A percentile compares a stretch with the other conserved stretches of the same genome.
phyloP scores from a whole-genome alignment of 176 grass and related monocot genomes.

The Hsuehochloa calcarea region DNA sequence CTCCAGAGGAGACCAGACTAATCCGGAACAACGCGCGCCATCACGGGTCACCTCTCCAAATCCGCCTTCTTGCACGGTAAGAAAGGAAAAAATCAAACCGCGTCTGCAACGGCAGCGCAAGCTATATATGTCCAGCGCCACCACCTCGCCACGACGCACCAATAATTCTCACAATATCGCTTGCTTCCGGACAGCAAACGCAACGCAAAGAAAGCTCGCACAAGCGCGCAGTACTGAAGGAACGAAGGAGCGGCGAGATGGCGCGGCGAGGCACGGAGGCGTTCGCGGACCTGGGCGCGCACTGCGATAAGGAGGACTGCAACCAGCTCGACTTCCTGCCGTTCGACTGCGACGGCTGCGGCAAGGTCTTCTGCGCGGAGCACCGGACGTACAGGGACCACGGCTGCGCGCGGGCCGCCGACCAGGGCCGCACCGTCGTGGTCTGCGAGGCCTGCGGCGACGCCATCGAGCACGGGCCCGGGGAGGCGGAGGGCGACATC shows the following conservation, averaged over 20 bases:
- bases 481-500: constrained; percentile 18
- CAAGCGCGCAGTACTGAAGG: background rate
- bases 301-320: constrained; percentile 70
- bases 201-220: background rate
- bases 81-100: background rate
- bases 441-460: constrained; percentile 65
- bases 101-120: background rate
- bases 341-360: constrained; percentile 77
- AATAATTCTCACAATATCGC: background rate
- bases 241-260: constrained; percentile 33
- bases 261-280: constrained; percentile 59
- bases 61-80: constrained; percentile 11
- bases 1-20: background rate
- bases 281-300: constrained; percentile 75
- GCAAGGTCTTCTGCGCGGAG: constrained; percentile 59
- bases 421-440: constrained; percentile 60
- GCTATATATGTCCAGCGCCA: background rate
- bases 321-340: constrained; percentile 88
- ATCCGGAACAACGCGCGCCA: background rate
- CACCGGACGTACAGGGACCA: constrained; percentile 58
- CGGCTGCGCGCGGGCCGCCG: constrained; percentile 58
- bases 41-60: background rate
- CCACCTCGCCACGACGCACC: background rate
- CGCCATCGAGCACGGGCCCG: constrained; percentile 57
- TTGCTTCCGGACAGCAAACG: background rate